Base-by-base conservation (phyloP, 1,284 basidiomycete species). In the Sphagnurus paluster region DNA sequence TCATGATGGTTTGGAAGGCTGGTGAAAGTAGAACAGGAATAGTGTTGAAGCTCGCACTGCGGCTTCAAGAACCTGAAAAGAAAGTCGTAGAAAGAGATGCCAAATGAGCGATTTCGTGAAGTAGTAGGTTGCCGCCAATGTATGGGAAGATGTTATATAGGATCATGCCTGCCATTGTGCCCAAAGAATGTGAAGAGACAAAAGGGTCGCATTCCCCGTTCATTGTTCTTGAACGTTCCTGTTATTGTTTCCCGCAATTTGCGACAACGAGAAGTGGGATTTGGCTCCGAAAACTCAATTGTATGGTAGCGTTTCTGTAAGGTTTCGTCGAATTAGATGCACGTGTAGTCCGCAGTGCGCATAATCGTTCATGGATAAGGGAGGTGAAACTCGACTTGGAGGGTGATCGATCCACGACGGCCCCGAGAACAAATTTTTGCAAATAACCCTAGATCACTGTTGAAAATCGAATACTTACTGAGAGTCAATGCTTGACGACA, bases 1-100 rank as follows among this genome's bases (percentile, higher is more conserved):
- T 82, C 84, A 87, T 88, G 58, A 52, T 76, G 42, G 51, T 45
- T 52, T 48, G 38, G 32, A 32, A 49, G 29, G 42, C 29, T 21
- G 53, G 45, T 39, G 33, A 48, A 46, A 38, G 48, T 33, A 48
- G 33, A 46, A 38, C 49, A 52, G 32, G 48, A 53, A 51, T 41
- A 42, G 52, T 53, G 32, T 33, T 44, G 53, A 58, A 45, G 62
- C 58, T 56, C 68, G 69, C 54, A 65, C 65, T 48, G 68, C 67
- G 65, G 60, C 59, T 48, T 45, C 36, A 48, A 41, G 34, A 41
- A 50, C n/a, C n/a, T n/a, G n/a, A 20, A 48, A 38, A 26, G 37
- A 13, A 25, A 8, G 13, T 7, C 14, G 23, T 26, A 3, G 17
- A 26, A 21, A 11, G 24, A 25, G 23, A 14, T 9, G 13, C 4